These are phyloP conservation scores for Omphalea diandra DNA, from an alignment of 441 rosid species.

Conservation along the genomic window DNA sequence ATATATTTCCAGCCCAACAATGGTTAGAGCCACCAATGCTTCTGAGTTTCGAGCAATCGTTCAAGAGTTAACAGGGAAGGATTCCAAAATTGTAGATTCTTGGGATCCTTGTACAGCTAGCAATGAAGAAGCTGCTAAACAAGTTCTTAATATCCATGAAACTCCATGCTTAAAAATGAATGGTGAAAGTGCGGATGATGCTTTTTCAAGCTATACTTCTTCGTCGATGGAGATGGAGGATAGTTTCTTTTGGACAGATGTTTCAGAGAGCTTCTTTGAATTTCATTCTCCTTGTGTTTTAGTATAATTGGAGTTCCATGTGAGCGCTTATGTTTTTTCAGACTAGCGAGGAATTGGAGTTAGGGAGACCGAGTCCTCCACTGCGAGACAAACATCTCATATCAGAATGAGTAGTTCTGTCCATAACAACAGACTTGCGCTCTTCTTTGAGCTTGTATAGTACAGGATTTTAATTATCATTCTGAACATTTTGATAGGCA, in stretches of 20 bases:
- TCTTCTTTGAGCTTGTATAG: too few species aligned
- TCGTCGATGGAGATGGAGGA: conserved; percentile 15
- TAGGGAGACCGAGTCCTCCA: too few species aligned
- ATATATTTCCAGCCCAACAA: conserved; percentile 46
- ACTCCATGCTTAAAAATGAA: neutral
- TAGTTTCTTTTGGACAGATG: conserved; percentile 20
- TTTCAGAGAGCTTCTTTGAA: conserved; percentile 16
- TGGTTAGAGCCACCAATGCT: conserved; percentile 40
- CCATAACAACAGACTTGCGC: too few species aligned
- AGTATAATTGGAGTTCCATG: conserved; percentile 7
- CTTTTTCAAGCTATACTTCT: conserved; percentile 10
- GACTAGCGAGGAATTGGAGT: too few species aligned
- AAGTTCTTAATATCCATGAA: neutral
- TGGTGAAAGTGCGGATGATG: conserved; percentile 1
- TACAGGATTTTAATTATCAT: too few species aligned
- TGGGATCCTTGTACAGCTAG: neutral
- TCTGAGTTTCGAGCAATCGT: conserved; percentile 48
- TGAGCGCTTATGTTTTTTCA: too few species aligned
- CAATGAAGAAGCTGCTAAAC: neutral
- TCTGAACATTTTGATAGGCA: too few species aligned
- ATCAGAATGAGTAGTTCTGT: too few species aligned
- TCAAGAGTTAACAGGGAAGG: conserved; percentile 50
- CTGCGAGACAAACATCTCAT: too few species aligned
- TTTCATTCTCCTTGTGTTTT: conserved; percentile 16
- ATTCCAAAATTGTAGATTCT: conserved; percentile 23